Evolutionary conservation across 225 moss, liverwort and hornwort species (phyloP), one percentile per base, ranked within the genome.

Genomic region (Pseudoscleropodium purum): DNA sequence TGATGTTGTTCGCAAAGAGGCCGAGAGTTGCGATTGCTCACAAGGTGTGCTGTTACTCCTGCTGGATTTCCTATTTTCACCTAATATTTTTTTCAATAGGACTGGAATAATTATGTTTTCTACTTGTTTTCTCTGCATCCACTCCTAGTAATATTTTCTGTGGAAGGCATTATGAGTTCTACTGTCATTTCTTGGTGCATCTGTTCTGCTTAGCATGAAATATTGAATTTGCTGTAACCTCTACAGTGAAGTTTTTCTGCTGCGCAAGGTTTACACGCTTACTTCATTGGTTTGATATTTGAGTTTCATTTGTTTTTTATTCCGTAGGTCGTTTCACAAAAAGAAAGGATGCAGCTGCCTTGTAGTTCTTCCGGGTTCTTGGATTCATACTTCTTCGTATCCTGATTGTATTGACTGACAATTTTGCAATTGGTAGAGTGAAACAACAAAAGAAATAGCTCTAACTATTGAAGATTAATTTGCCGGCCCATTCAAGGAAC

Each of bases 1-100:
- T 47, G 93, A 93, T 70, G 93, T 93, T 59, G 93, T 93, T 30
- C 90, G 93, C 31, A 91, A 93, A 67, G 93, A 93, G 89, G 93
- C 93, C 15, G 91, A 93, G 77, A 93, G 93, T 82, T 93, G 91
- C 85, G 91, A 93, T 77, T 93, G 91, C 87, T 86, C 91, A 68
- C 91, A 93, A 89, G 93, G 93, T 93, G 20, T 76, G 59, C 59
- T 59, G 29, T n/a, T 27, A 27, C 11, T 56, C 25, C 57, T 59
- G 82, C 52, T 76, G 51, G 54, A n/a, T 31, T 64, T 87, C 30
- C 26, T 36, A n/a, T 52, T 68, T 30, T 19, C 66, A 45, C 25
- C 5, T 18, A 45, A 37, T 15, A 14, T 13, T 29, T 14, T 45
- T 64, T 68, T 7, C 25, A 79, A n/a, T 79, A 80, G 47, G 36